Evolutionary conservation across 225 moss, liverwort and hornwort genomes (phyloP).

Genomic region (Straminergon stramineum): DNA sequence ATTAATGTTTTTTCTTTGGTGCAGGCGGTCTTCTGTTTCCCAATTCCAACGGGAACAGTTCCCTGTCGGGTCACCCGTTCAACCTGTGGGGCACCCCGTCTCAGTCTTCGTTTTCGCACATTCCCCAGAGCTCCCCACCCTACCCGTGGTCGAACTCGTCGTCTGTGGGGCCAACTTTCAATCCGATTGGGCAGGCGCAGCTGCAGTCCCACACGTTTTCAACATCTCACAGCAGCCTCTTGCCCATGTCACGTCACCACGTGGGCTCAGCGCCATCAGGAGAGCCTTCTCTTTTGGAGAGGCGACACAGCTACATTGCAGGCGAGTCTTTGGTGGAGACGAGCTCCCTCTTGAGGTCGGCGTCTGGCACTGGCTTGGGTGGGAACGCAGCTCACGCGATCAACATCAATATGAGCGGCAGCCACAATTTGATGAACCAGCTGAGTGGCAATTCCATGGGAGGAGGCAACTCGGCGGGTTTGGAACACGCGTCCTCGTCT

Average conservation of each 20-base stretch:
- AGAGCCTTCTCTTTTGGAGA: conserved; percentile 73
- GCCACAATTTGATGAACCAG: conserved; percentile 65
- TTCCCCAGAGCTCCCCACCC: conserved; percentile 88
- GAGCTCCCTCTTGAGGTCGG: conserved; percentile 53
- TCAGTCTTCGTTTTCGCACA: conserved; percentile 54
- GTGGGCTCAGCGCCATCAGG: conserved; percentile 94
- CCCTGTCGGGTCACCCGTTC: conserved; percentile 69
- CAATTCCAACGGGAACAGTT: conserved; percentile 62
- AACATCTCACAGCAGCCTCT: conserved; percentile 64
- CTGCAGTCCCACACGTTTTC: conserved; percentile 69
- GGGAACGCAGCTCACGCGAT: conserved; percentile 76
- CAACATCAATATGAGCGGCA: conserved; percentile 73
- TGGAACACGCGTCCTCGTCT: conserved; percentile 70
- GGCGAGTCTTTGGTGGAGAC: conserved; percentile 78
- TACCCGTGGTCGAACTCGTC: conserved; percentile 76
- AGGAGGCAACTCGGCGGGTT: conserved; percentile 37
- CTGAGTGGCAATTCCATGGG: conserved; percentile 46
- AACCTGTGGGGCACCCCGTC: conserved; percentile 77
- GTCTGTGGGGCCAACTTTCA: conserved; percentile 73
- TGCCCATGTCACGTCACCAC: conserved; percentile 63
- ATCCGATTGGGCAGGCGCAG: conserved; percentile 67
- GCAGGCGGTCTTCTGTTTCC: conserved; percentile 38
- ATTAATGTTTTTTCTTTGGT: not conserved
- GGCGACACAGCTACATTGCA: conserved; percentile 77
- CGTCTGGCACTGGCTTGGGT: conserved; percentile 66